Evolutionary conservation across 2,329 filamentous ascomycete genomes (phyloP).

Genomic region (Botrytis aclada): DNA sequence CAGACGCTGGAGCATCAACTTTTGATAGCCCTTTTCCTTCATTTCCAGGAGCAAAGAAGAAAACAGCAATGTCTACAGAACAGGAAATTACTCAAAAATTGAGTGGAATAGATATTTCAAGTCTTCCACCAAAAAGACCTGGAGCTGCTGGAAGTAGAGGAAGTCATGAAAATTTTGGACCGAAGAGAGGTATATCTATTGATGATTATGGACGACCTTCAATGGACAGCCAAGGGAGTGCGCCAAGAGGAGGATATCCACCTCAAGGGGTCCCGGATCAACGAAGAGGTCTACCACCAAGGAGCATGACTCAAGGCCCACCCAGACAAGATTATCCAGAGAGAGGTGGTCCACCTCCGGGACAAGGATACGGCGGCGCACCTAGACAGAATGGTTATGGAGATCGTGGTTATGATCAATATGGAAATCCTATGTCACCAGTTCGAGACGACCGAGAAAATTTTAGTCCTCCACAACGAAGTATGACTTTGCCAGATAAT

Average conservation of each 20-base stretch:
- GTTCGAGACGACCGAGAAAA: constrained; percentile 37
- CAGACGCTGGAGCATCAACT: constrained; percentile 35
- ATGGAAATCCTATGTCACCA: constrained; percentile 30
- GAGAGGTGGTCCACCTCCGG: constrained; percentile 17
- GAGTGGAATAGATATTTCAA: constrained; percentile 33
- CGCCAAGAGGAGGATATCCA: constrained; percentile 29
- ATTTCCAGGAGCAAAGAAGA: constrained; percentile 43
- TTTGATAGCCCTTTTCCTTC: constrained; percentile 52
- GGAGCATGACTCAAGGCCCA: constrained; percentile 24
- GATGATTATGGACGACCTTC: constrained; percentile 34
- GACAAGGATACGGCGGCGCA: constrained; percentile 20
- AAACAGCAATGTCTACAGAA: constrained; percentile 41
- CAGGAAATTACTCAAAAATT: constrained; percentile 36
- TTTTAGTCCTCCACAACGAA: constrained; percentile 54
- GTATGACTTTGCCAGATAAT: constrained; percentile 57
- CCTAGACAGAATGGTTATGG: constrained; percentile 31
- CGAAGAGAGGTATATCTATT: constrained; percentile 21
- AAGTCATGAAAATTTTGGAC: constrained; percentile 24
- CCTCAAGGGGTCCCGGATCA: constrained; percentile 29
- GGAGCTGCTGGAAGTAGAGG: constrained; percentile 30
- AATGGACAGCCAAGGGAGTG: constrained; percentile 30
- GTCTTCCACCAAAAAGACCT: constrained; percentile 24
- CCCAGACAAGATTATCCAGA: constrained; percentile 14
- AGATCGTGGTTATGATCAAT: constrained; percentile 32
- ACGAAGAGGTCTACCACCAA: constrained; percentile 26